Conservation (phyloP, 1,284 basidiomycete genomes). For the Malassezia caprae region DNA sequence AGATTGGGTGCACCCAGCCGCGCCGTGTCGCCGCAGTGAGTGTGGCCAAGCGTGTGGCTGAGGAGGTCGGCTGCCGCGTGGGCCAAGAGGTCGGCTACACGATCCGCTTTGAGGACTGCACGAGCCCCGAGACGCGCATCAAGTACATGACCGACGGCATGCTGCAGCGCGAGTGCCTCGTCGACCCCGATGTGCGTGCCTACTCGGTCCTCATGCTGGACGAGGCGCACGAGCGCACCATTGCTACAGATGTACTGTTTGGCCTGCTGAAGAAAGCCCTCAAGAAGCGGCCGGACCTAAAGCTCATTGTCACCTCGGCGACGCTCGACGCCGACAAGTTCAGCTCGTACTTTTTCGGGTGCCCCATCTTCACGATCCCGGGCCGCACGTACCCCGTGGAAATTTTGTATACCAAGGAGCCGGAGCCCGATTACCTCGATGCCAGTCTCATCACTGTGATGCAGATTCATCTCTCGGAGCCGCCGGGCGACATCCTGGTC, state of each 20-base stretch:
- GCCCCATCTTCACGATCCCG: slow-evolving; percentile 99
- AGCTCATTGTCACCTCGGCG: slow-evolving; percentile 94
- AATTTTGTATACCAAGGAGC: slow-evolving; percentile 93
- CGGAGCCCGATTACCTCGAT: slow-evolving; percentile 95
- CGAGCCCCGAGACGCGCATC: slow-evolving; percentile 91
- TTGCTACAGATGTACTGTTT: slow-evolving; percentile 93
- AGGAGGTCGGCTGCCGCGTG: slow-evolving; percentile 91
- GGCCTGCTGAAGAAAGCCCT: slow-evolving; percentile 93
- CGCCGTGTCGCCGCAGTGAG: slow-evolving; percentile 98
- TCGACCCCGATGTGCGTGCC: slow-evolving; percentile 81
- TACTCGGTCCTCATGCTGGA: slow-evolving; percentile 98
- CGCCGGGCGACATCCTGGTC: slow-evolving; percentile 85
- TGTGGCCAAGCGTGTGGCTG: slow-evolving; percentile 95
- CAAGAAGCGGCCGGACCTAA: slow-evolving; percentile 84
- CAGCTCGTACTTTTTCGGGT: slow-evolving; percentile 94
- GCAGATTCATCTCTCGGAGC: slow-evolving; percentile 97
- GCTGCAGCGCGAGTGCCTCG: slow-evolving; percentile 88
- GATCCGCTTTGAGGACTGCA: slow-evolving; percentile 98
- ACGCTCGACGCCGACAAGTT: slow-evolving; percentile 99
- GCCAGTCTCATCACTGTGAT: slow-evolving; percentile 96
- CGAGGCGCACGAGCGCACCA: slow-evolving; percentile 96
- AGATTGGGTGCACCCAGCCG: slow-evolving; percentile 93
- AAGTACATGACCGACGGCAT: slow-evolving; percentile 99
- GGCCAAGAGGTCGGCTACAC: slow-evolving; percentile 97
- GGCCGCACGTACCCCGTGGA: slow-evolving; percentile 98